These are phyloP conservation scores for Mortierella sp. DNA, from an alignment of 371 early-diverging fungal species.

Conservation along the genomic window DNA sequence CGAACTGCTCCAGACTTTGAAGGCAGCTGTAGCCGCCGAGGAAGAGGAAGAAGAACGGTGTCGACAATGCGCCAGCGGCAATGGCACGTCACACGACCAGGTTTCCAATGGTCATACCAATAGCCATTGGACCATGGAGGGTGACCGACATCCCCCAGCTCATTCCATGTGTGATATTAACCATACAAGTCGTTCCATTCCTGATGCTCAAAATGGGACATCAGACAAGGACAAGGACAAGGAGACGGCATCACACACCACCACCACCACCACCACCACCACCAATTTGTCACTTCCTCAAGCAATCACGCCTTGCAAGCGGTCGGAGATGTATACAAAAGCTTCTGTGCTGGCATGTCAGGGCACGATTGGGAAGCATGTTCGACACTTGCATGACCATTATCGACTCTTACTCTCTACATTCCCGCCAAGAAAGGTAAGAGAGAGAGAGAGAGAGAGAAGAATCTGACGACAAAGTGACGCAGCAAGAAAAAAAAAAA, in stretches of 20 bases:
- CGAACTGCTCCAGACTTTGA: conserved; percentile 26
- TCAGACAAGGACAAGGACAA: too few relatives aligned
- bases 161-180: too few relatives aligned
- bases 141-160: too few relatives aligned
- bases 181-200: too few relatives aligned
- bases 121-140: conserved; percentile 12
- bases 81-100: not conserved
- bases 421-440: conserved; percentile 28
- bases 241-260: too few relatives aligned
- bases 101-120: too few relatives aligned
- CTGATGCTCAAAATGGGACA: too few relatives aligned
- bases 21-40: conserved; percentile 24
- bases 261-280: too few relatives aligned
- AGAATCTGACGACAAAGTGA: not conserved
- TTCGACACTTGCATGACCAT: conserved; percentile 61
- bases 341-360: conserved; percentile 66
- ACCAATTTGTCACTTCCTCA: too few relatives aligned
- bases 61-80: conserved; percentile 2
- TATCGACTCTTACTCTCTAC: conserved; percentile 52
- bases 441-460: too few relatives aligned
- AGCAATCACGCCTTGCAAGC: conserved; percentile 22
- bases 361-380: conserved; percentile 76
- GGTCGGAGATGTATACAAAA: conserved; percentile 55
- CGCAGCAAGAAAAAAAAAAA: too few relatives aligned
- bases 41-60: conserved; percentile 11